Base-by-base conservation (phyloP, 2,329 filamentous ascomycete species). In the Xylaria sp. region DNA sequence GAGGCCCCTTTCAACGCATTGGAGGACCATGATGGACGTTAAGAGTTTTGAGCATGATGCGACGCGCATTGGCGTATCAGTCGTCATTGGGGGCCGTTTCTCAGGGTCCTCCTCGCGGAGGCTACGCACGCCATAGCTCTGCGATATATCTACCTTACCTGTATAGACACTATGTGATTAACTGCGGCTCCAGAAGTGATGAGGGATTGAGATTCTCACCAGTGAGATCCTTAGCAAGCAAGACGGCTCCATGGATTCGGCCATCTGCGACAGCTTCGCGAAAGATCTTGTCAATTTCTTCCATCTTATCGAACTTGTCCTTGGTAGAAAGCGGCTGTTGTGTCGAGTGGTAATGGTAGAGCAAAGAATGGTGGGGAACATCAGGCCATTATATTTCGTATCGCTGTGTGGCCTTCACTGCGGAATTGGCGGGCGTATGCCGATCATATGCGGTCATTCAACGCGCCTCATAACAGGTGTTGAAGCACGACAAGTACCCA, bases 111-210 rank as follows among this genome's bases (percentile, higher is more conserved):
- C 62, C 8, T 71, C 66, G 37, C 66, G 66, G 3, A 71, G 51
- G 20, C 66, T 71, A 20, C 71, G 71, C 28, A 71, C 66, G n/a
- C 71, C 71, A 55, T 73, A 71, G 59, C 58, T 68, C 59, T 59
- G 71, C 34, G 66, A 71, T 46, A 73, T 52, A 31, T 67, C 54
- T 55, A 69, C 66, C 57, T 69, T 71, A 18, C 71, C 66, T 73
- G 20, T 44, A 51, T 37, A 6, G 23, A 41, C 31, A 25, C 50
- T 39, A 44, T 34, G 41, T 18, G 3, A 51, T 66, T 59, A 62
- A 25, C 57, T 20, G 46, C 41, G 23, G 31, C 13, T 2, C 58
- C n/a, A n/a, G 15, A 31, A 18, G 18, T 52, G 4, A 39, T 61
- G 56, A 58, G 41, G 60, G 60, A 31, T 31, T 18, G 15, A 9